Conservation (phyloP, 441 rosid genomes). For the Euphorbia schlechtendalii region DNA sequence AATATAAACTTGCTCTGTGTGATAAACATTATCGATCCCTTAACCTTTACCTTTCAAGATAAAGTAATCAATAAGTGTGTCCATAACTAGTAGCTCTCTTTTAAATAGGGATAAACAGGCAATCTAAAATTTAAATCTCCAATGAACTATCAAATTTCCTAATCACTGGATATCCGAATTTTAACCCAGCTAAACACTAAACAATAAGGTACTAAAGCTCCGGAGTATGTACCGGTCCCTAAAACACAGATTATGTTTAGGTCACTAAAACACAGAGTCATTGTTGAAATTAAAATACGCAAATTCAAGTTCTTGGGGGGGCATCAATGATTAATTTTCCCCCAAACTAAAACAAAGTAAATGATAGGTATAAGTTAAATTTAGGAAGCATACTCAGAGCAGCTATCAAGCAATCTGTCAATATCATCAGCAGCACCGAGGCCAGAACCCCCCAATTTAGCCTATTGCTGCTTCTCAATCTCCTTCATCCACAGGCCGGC, state of each 20-base stretch:
- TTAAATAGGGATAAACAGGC: neutral
- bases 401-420: conserved; percentile 75
- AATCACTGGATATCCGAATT: neutral
- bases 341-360: neutral
- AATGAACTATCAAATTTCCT: neutral
- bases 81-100: neutral
- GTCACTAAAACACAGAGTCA: no score
- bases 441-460: conserved; percentile 46
- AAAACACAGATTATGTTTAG: neutral
- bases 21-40: no score
- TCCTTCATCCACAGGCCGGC: conserved; percentile 85
- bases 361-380: neutral
- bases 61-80: no score
- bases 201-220: neutral
- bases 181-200: neutral
- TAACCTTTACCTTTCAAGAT: no score
- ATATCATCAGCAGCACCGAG: conserved; percentile 54
- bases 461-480: conserved; percentile 75
- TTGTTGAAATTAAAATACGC: neutral
- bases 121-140: neutral
- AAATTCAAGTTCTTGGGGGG: neutral
- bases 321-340: neutral
- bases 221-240: no score
- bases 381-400: conserved; percentile 53
- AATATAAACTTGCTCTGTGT: no score